A percentile compares a stretch with the other conserved stretches of the same genome.
Conservation (phyloP, 2,329 filamentous ascomycete genomes). For the Botrytis hyacinthi region DNA sequence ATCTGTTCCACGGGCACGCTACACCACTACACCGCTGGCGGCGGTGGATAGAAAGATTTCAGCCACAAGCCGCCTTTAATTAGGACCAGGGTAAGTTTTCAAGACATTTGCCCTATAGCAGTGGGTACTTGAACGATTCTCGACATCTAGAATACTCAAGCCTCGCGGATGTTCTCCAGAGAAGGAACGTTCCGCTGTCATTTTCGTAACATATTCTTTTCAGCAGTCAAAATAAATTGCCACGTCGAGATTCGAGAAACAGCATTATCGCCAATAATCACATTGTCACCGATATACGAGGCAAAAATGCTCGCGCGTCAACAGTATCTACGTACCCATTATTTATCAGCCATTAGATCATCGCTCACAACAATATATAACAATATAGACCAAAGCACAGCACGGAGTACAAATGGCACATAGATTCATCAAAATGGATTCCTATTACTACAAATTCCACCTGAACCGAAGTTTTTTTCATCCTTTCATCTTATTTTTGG, state of each 20-base stretch:
- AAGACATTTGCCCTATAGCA: background rate
- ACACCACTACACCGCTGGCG: background rate
- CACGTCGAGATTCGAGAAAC: background rate
- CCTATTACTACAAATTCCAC: background rate
- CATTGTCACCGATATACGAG: background rate
- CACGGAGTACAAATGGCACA: background rate
- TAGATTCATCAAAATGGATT: background rate
- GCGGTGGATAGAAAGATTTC: background rate
- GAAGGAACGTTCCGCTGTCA: constrained; percentile 2
- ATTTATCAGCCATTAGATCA: background rate
- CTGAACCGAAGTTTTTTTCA: background rate
- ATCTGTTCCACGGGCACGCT: background rate
- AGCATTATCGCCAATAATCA: background rate
- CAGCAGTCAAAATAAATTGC: background rate
- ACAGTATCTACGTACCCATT: background rate
- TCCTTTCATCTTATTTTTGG: background rate
- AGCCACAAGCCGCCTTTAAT: constrained; percentile 15
- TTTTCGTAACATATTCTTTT: background rate
- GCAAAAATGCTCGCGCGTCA: background rate
- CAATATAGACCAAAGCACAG: background rate
- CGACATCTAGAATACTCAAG: background rate
- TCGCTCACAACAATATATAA: background rate
- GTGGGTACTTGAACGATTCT: background rate
- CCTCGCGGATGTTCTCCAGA: background rate
- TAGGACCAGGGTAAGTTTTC: background rate